Evolutionary conservation across 2,329 filamentous ascomycete species (phyloP).

Genomic region (Cercospora sp.): DNA sequence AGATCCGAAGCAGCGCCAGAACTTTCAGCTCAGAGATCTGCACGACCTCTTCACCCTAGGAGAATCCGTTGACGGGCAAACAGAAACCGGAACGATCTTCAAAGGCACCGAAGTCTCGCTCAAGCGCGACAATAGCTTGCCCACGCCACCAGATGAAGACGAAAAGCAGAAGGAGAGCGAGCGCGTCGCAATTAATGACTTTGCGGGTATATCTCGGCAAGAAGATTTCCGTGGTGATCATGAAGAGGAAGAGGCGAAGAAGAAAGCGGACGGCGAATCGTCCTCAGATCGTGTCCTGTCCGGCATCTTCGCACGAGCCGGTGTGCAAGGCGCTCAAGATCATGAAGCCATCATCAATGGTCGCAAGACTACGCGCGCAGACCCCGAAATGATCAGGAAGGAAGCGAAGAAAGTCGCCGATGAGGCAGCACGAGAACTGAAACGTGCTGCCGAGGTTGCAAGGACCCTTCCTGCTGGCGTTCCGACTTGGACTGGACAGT

Average conservation of each 20-base stretch:
- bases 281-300: constrained; percentile 78
- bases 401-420: constrained; percentile 80
- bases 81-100: constrained; percentile 84
- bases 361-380: constrained; percentile 65
- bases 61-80: constrained; percentile 64
- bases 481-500: constrained; percentile 89
- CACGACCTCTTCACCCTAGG: constrained; percentile 88
- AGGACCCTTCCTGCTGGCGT: constrained; percentile 74
- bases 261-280: constrained; percentile 28
- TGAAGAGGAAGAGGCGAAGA: constrained; percentile 30
- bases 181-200: constrained; percentile 30
- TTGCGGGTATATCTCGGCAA: constrained; percentile 47
- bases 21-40: constrained; percentile 84
- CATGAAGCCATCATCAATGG: constrained; percentile 89
- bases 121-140: constrained; percentile 34
- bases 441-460: constrained; percentile 71
- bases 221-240: constrained; percentile 45
- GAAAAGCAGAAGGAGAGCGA: constrained; percentile 21
- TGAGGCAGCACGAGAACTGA: constrained; percentile 73
- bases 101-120: constrained; percentile 79
- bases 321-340: constrained; percentile 86
- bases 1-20: constrained; percentile 89
- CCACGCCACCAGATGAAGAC: constrained; percentile 35
- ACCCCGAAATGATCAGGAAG: constrained; percentile 74
- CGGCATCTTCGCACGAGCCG: constrained; percentile 81